Evolutionary conservation across 768 basidiomycete genomes (phyloP).

Genomic region (Kwoniella dejecticola): DNA sequence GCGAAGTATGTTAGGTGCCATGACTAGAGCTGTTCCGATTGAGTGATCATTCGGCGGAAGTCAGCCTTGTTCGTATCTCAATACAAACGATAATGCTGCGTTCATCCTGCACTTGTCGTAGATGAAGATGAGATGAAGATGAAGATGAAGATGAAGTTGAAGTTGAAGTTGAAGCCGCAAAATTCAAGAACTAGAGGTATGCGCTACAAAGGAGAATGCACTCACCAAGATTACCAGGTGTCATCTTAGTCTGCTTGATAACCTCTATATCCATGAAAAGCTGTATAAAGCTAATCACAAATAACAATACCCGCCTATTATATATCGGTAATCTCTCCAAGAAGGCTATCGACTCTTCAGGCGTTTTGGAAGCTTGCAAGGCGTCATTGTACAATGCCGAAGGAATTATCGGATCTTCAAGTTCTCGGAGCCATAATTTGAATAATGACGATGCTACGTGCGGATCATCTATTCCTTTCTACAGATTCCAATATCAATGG

Average conservation of each 20-base stretch:
- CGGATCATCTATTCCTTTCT: slow-evolving; percentile 74
- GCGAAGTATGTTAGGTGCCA: slow-evolving; percentile 86
- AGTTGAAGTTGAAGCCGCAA: too few relatives aligned
- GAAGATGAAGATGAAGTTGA: too few relatives aligned
- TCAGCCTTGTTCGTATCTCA: too few relatives aligned
- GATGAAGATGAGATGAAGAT: too few relatives aligned
- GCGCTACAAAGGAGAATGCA: too few relatives aligned
- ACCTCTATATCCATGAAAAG: slow-evolving; percentile 79
- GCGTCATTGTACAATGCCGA: slow-evolving; percentile 90
- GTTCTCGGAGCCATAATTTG: slow-evolving; percentile 91
- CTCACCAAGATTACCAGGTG: slow-evolving; percentile 69
- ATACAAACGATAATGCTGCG: too few relatives aligned
- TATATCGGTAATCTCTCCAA: slow-evolving; percentile 77
- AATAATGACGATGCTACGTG: slow-evolving; percentile 84
- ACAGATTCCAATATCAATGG: neutral
- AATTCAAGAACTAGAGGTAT: too few relatives aligned
- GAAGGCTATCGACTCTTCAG: slow-evolving; percentile 71
- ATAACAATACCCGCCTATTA: slow-evolving; percentile 81
- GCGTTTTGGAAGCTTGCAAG: slow-evolving; percentile 65
- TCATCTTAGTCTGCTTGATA: slow-evolving; percentile 70
- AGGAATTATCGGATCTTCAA: slow-evolving; percentile 88
- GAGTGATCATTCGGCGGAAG: too few relatives aligned
- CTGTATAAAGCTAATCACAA: slow-evolving; percentile 87
- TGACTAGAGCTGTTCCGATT: slow-evolving; percentile 82
- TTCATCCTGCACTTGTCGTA: too few relatives aligned